Evolutionary conservation across 345 rosid species (phyloP).

Genomic region (Sonneratia alba): DNA sequence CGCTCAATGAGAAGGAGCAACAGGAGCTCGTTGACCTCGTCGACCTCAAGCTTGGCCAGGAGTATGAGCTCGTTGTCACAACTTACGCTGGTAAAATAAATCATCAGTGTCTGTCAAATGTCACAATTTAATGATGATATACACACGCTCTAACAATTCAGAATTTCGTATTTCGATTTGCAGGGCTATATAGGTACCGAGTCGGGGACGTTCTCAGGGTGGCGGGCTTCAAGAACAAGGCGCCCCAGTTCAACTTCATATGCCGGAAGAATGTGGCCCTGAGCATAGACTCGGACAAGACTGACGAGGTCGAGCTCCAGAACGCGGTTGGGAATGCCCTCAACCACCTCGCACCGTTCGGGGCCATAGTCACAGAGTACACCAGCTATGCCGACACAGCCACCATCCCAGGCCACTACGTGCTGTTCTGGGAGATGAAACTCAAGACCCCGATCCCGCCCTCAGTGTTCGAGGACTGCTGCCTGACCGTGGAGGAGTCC

Average conservation of each 20-base stretch:
- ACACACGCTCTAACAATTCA: too few relatives aligned
- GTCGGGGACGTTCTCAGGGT: conserved; percentile 96
- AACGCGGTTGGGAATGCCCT: conserved; percentile 78
- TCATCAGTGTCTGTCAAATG: too few relatives aligned
- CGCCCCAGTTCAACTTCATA: conserved; percentile 85
- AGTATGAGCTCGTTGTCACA: conserved; percentile 95
- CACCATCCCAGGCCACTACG: conserved; percentile 81
- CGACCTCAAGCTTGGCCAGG: conserved; percentile 89
- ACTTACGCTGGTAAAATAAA: conserved; percentile 73
- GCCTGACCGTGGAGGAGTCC: conserved; percentile 84
- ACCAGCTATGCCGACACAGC: conserved; percentile 81
- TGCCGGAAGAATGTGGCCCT: conserved; percentile 88
- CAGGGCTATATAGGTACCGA: conserved; percentile 79
- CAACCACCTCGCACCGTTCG: conserved; percentile 71
- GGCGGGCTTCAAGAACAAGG: conserved; percentile 92
- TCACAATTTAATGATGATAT: too few relatives aligned
- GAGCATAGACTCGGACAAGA: conserved; percentile 91
- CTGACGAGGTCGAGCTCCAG: conserved; percentile 96
- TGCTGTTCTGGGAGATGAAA: conserved; percentile 74
- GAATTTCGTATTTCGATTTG: too few relatives aligned
- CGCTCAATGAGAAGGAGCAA: conserved; percentile 56
- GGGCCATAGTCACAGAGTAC: conserved; percentile 68
- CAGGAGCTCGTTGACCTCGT: conserved; percentile 76
- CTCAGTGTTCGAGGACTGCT: conserved; percentile 85
- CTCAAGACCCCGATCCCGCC: conserved; percentile 75